Evolutionary conservation across 2,329 filamentous ascomycete species (phyloP).

Genomic region (Colletotrichum sp.): DNA sequence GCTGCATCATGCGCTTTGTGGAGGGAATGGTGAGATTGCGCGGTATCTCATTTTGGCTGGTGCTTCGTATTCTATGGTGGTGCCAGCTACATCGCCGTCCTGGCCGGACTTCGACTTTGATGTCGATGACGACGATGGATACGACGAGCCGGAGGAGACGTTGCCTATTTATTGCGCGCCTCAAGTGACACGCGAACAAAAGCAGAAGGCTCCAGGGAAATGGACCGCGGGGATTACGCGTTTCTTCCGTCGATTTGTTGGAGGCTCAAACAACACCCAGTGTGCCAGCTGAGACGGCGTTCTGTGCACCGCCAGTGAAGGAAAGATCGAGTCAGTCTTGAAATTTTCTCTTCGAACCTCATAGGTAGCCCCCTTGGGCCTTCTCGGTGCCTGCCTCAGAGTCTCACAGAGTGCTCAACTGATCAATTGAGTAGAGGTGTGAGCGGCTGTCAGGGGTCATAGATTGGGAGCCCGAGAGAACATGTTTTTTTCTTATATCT

Average conservation of each 20-base stretch:
- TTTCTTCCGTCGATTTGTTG: neutral
- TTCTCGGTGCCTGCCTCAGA: neutral
- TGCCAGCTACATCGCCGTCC: neutral
- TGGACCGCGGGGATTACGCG: fast-evolving
- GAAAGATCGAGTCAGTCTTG: fast-evolving
- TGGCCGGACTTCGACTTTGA: neutral
- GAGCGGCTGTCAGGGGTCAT: neutral
- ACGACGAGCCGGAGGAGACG: neutral
- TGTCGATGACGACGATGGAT: neutral
- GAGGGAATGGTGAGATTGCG: neutral
- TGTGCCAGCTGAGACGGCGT: neutral
- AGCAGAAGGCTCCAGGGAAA: fast-evolving
- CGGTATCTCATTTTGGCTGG: neutral
- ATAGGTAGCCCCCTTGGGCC: neutral
- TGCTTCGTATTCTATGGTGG: neutral
- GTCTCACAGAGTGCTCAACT: neutral
- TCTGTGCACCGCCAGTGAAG: neutral
- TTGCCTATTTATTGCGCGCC: neutral
- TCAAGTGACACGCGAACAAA: neutral
- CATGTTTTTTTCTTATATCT: neutral
- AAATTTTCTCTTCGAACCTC: fast-evolving
- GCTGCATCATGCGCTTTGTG: neutral
- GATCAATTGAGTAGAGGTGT: neutral
- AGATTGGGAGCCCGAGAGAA: fast-evolving
- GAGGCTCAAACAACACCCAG: neutral